These are phyloP conservation scores for Pseudoneurospora amorphoporcata DNA, from an alignment of 495 filamentous ascomycete species.

Conservation along the genomic window DNA sequence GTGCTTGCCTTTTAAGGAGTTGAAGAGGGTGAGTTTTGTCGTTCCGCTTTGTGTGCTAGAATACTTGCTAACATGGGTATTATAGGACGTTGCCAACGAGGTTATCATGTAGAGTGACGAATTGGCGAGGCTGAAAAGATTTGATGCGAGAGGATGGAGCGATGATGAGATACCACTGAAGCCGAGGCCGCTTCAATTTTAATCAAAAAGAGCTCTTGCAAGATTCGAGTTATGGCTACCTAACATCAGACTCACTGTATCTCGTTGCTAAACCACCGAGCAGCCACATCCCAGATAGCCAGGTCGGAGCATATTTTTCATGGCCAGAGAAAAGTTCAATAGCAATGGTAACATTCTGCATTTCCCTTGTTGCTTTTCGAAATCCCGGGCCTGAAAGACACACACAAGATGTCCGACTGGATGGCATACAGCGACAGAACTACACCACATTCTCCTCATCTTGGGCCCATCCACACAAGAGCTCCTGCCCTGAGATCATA, in stretches of 20 bases:
- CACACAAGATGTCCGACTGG: not conserved
- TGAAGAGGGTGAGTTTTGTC: slow-evolving; percentile 73
- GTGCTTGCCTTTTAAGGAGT: slow-evolving; percentile 94
- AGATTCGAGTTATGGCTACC: not conserved
- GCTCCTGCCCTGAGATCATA: not conserved
- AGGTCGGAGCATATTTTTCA: not conserved
- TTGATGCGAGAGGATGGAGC: not conserved
- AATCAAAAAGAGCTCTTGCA: not conserved
- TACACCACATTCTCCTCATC: not conserved
- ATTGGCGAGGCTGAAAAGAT: not conserved
- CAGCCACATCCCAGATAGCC: not conserved
- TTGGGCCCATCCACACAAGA: not conserved
- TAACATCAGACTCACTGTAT: not conserved
- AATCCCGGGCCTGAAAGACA: not conserved
- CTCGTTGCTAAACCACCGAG: not conserved
- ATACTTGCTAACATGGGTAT: slow-evolving; percentile 20
- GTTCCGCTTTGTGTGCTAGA: not conserved
- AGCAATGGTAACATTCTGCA: not conserved
- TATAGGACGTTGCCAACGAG: slow-evolving; percentile 81
- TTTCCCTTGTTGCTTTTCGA: not conserved
- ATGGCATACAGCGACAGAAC: not conserved
- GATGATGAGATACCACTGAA: not conserved
- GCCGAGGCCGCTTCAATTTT: not conserved
- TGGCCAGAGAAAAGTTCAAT: not conserved
- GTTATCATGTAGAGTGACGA: slow-evolving; percentile 72